phyloP scores from a whole-genome alignment of 371 early-diverging fungal genomes.

The Mucor velutinosus region DNA sequence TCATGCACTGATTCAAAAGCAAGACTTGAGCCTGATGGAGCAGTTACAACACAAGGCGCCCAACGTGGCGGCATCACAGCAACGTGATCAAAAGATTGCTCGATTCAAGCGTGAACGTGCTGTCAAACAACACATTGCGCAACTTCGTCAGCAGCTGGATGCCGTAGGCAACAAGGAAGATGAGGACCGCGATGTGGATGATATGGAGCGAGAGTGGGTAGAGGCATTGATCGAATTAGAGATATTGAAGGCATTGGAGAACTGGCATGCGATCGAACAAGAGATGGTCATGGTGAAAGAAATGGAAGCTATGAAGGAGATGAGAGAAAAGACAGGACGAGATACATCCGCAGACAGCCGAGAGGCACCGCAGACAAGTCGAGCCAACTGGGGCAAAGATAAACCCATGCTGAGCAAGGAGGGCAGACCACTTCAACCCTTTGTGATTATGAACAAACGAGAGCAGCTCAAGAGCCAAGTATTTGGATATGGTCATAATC shows the following conservation, averaged over 20 bases:
- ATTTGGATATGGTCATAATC: constrained; percentile 83
- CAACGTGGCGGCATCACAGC: constrained; percentile 35
- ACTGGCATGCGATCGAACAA: constrained; percentile 66
- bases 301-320: constrained; percentile 54
- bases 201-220: constrained; percentile 67
- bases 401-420: constrained; percentile 62
- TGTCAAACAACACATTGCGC: constrained; percentile 55
- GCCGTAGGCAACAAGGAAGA: constrained; percentile 21
- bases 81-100: constrained; percentile 75
- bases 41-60: constrained; percentile 23
- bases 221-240: constrained; percentile 62
- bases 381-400: constrained; percentile 39
- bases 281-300: constrained; percentile 75
- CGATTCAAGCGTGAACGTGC: constrained; percentile 77
- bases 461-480: constrained; percentile 77
- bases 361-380: constrained; percentile 13
- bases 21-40: constrained; percentile 45
- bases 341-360: constrained; percentile 28
- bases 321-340: constrained; percentile 23
- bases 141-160: constrained; percentile 37
- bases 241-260: constrained; percentile 65
- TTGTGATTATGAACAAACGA: constrained; percentile 83
- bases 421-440: constrained; percentile 84
- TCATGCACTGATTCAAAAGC: constrained; percentile 56
- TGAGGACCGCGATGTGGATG: constrained; percentile 61